phyloP scores from a whole-genome alignment of 108 stramenopile species.

The Cyclotella sp. region DNA sequence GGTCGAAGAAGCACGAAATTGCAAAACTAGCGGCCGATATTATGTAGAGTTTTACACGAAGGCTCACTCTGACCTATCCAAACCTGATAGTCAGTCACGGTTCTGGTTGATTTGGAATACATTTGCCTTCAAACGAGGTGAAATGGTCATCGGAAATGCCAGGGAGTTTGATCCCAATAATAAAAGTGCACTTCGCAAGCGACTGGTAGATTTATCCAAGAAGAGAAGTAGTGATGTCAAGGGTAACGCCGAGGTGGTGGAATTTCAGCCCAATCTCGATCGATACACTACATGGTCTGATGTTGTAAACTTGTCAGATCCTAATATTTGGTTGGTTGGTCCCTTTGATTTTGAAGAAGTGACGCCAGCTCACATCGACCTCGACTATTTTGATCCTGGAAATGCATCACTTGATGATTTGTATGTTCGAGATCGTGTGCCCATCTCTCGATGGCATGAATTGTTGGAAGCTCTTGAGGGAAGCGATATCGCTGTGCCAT shows the following conservation, averaged over 20 bases:
- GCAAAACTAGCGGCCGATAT: slow-evolving; percentile 26
- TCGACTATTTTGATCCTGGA: neutral
- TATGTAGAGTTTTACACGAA: slow-evolving; percentile 52
- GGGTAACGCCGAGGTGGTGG: neutral
- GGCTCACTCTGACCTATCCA: slow-evolving; percentile 25
- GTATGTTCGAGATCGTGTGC: slow-evolving; percentile 43
- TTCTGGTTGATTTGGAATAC: slow-evolving; percentile 48
- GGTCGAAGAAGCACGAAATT: slow-evolving; percentile 13
- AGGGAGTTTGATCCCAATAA: slow-evolving; percentile 42
- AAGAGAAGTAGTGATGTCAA: neutral
- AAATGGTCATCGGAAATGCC: slow-evolving; percentile 31
- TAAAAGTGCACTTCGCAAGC: slow-evolving; percentile 11
- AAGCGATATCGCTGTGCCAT: slow-evolving; percentile 17
- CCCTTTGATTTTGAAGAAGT: slow-evolving; percentile 42
- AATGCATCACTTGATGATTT: slow-evolving; percentile 10
- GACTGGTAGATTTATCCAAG: slow-evolving; percentile 19
- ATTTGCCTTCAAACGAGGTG: slow-evolving; percentile 20
- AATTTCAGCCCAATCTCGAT: slow-evolving; percentile 31
- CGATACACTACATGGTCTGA: slow-evolving; percentile 27
- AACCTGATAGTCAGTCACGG: slow-evolving; percentile 33
- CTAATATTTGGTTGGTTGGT: slow-evolving; percentile 23
- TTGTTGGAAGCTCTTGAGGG: slow-evolving; percentile 19
- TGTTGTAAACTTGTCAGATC: slow-evolving; percentile 29
- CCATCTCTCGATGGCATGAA: slow-evolving; percentile 28
- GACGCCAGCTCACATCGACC: neutral